Evolutionary conservation across 148 eudicot species (phyloP).

Genomic region (Rhododendron ovatum): DNA sequence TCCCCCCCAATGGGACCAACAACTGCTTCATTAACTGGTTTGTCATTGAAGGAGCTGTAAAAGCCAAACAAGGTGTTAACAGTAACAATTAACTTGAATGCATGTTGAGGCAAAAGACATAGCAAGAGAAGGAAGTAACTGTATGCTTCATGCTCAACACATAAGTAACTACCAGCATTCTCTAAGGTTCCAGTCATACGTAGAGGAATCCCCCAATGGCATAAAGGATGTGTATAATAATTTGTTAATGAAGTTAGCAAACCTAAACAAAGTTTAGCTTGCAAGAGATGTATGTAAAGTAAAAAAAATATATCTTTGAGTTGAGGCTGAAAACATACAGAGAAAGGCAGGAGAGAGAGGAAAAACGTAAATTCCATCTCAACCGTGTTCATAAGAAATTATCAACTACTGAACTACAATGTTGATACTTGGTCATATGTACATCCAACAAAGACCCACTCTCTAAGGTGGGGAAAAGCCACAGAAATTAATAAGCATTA

Average conservation of each 20-base stretch:
- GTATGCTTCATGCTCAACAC: not conserved
- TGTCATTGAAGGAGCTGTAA: conserved; percentile 85
- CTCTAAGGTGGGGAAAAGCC: not conserved
- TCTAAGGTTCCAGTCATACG: not conserved
- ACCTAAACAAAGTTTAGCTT: not conserved
- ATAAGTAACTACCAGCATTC: not conserved
- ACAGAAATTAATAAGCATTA: too few species aligned
- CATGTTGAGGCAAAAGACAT: not conserved
- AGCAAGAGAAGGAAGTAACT: not conserved
- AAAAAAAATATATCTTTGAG: not conserved
- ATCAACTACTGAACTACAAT: not conserved
- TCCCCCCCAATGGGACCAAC: conserved; percentile 85
- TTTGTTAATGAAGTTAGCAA: not conserved
- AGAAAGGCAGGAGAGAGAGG: not conserved
- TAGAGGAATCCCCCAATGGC: not conserved
- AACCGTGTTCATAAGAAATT: not conserved
- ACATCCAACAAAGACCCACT: not conserved
- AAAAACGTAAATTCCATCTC: not conserved
- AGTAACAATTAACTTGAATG: not conserved
- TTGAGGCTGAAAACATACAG: not conserved
- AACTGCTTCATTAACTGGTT: conserved; percentile 64
- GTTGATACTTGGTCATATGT: not conserved
- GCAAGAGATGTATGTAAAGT: not conserved
- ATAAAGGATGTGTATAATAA: not conserved
- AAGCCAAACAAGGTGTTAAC: not conserved